Evolutionary conservation across 2,329 filamentous ascomycete species (phyloP), one percentile per base, ranked within the genome.

Genomic region (Cladorrhinum sp.): DNA sequence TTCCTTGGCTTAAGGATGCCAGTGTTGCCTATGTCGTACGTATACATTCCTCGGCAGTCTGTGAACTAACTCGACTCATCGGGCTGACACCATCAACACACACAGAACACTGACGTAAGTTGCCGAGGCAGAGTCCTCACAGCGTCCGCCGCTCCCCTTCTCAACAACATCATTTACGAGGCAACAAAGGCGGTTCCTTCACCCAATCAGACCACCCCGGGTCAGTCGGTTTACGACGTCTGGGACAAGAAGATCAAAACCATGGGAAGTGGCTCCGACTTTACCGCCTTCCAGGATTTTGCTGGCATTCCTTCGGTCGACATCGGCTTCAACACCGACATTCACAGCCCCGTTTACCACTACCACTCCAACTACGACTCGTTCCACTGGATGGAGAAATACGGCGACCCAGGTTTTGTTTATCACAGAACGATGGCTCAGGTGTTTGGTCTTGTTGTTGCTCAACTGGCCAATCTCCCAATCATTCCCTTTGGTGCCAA

Each of bases 301-400:
- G 86, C 86, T 0, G 89, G 88, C 50, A 78, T 91, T 46, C 81
- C 88, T 7, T 85, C 81, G 64, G 71, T 90, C 14, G 85, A 90
- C 69, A 79, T 90, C 55, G 81, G 83, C 24, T 91, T 90, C 69
- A 73, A 72, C 16, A 71, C 67, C 7, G 74, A 74, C 23, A 61
- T 67, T 0, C 71, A 74, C 1, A 79, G 81, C 49, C 77, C 87
- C 0, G 80, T 91, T 2, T 91, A 92, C 71, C 89, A 91, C 69
- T 96, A 96, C 74, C 92, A 96, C 76, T 88, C 87, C 73, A 96
- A 96, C 78, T 96, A 96, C 74, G 92, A 96, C 73, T 91, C 87
- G 69, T 95, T 92, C 73, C 80, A 89, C 74, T 96, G 93, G 92
- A 96, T 96, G 91, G 82, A 87, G 58, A 84, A 82, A 23, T 95